Percentiles rank a stretch among this genome's conserved stretches.
Conservation (phyloP, 129 eudicot species). For the Silybum marianum region DNA sequence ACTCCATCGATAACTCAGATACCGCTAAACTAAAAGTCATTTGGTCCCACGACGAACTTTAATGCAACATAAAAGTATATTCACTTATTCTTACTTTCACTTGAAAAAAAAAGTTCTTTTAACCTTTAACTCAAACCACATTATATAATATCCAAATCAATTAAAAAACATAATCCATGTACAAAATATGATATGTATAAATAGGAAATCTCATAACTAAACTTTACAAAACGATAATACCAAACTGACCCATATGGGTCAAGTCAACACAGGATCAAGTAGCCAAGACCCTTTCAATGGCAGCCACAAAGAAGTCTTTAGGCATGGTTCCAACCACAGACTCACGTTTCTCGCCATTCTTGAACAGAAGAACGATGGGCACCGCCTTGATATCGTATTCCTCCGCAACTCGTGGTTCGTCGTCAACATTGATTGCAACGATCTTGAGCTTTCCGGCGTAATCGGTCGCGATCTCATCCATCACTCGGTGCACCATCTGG, state of each 20-base stretch:
- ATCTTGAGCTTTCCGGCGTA: constrained; percentile 61
- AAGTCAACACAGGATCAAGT: constrained; percentile 19
- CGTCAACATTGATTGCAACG: constrained; percentile 62
- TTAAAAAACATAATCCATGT: background rate
- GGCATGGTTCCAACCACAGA: constrained; percentile 77
- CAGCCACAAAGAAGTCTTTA: constrained; percentile 68
- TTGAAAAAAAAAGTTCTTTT: too few relatives aligned
- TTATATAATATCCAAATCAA: background rate
- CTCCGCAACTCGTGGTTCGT: constrained; percentile 55
- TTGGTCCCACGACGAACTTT: too few relatives aligned
- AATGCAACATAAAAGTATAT: too few relatives aligned
- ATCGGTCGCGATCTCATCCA: constrained; percentile 73
- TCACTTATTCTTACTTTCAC: too few relatives aligned
- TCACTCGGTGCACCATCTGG: constrained; percentile 72
- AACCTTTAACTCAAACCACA: background rate
- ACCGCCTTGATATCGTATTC: constrained; percentile 67
- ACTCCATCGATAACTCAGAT: too few relatives aligned
- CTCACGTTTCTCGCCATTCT: constrained; percentile 57
- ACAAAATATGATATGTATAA: background rate
- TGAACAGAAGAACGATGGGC: constrained; percentile 73
- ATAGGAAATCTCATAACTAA: background rate
- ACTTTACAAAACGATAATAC: background rate
- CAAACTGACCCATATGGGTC: background rate
- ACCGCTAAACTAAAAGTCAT: too few relatives aligned
- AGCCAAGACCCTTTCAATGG: constrained; percentile 58